Conservation (phyloP, 305 asterid species). For the Fraxinus albicans region DNA sequence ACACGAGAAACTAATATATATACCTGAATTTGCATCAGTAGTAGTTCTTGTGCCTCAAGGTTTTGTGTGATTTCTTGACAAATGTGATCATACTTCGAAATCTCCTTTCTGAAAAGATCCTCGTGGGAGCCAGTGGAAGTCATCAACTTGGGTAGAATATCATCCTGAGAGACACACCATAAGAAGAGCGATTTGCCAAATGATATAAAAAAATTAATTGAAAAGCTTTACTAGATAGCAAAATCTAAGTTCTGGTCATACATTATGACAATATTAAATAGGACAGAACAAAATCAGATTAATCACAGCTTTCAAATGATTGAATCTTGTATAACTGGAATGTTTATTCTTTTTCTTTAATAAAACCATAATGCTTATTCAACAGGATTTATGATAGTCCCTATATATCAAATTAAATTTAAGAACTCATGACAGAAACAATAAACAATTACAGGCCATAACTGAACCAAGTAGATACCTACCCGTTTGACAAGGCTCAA, state of each 20-base stretch:
- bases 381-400: background rate
- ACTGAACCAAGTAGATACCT: background rate
- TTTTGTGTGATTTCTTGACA: conserved; percentile 84
- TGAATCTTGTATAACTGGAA: background rate
- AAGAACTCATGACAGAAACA: background rate
- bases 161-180: conserved; percentile 65
- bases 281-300: background rate
- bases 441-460: background rate
- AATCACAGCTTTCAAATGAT: background rate
- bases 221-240: background rate
- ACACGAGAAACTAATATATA: conserved; percentile 16
- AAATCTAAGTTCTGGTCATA: background rate
- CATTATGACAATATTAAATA: background rate
- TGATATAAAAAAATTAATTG: background rate
- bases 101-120: conserved; percentile 93
- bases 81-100: conserved; percentile 76
- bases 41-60: conserved; percentile 76
- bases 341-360: background rate
- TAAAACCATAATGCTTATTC: background rate
- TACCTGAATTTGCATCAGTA: conserved; percentile 90
- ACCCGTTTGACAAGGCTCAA: background rate
- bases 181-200: conserved; percentile 15
- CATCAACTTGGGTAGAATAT: conserved; percentile 94
- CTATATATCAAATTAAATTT: background rate
- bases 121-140: conserved; percentile 82